A percentile compares a stretch with the other conserved stretches of the same genome.
These are phyloP conservation scores for Truncatella angustata DNA, from an alignment of 2,329 filamentous ascomycete genomes.

Conservation along the genomic window DNA sequence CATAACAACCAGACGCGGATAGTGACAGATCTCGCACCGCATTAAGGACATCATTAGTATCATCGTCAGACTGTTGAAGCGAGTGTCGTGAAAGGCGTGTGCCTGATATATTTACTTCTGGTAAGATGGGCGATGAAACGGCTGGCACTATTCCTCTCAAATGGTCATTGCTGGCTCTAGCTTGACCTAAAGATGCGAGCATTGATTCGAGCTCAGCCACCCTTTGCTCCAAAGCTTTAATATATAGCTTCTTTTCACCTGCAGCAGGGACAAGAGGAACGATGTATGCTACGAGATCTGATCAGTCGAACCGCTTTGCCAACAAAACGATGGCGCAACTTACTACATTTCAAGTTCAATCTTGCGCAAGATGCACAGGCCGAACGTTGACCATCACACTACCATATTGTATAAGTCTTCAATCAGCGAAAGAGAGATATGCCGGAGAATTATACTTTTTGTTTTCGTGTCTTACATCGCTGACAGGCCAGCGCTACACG, in stretches of 20 bases:
- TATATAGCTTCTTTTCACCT: conserved; percentile 28
- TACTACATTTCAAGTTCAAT: conserved; percentile 27
- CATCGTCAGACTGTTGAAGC: conserved; percentile 21
- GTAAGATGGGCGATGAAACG: conserved; percentile 13
- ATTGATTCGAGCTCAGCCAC: conserved; percentile 26
- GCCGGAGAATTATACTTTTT: conserved; percentile 19
- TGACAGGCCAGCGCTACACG: conserved; percentile 27
- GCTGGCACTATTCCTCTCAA: conserved; percentile 16
- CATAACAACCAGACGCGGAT: conserved; percentile 27
- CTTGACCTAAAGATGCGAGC: conserved; percentile 23
- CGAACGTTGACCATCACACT: conserved; percentile 28
- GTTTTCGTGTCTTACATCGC: conserved; percentile 27
- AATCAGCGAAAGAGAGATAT: not conserved
- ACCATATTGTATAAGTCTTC: not conserved
- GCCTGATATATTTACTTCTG: conserved; percentile 11
- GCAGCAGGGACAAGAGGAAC: conserved; percentile 28
- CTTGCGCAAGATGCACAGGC: conserved; percentile 27
- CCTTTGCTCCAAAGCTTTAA: conserved; percentile 27
- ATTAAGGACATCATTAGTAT: conserved; percentile 25
- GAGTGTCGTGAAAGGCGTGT: conserved; percentile 12
- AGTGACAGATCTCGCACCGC: conserved; percentile 28
- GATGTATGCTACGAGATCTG: conserved; percentile 22
- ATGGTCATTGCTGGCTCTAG: conserved; percentile 18
- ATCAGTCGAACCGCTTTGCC: not conserved
- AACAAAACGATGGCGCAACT: conserved; percentile 7